phyloP scores from a whole-genome alignment of 2,329 filamentous ascomycete species.

The Curvularia lunata region DNA sequence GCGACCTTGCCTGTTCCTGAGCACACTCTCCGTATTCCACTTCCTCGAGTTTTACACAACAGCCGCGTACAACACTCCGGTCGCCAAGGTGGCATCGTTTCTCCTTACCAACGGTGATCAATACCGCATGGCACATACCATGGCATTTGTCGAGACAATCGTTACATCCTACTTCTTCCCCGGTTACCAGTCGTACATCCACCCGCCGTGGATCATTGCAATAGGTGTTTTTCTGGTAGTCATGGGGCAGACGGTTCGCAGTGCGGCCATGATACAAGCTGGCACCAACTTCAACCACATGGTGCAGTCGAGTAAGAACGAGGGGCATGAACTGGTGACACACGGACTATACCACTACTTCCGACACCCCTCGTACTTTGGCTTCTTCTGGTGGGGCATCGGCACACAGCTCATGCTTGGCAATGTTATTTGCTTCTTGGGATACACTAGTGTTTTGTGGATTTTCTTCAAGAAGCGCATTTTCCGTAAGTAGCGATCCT shows the following conservation, averaged over 20 bases:
- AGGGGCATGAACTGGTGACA: conserved; percentile 81
- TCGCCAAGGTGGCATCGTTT: conserved; percentile 76
- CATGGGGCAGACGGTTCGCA: conserved; percentile 76
- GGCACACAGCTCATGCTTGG: conserved; percentile 91
- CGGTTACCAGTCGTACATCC: conserved; percentile 51
- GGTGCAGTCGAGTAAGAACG: conserved; percentile 72
- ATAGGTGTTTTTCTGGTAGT: conserved; percentile 69
- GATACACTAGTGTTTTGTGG: conserved; percentile 79
- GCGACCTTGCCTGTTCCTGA: conserved; percentile 68
- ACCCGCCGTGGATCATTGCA: conserved; percentile 47
- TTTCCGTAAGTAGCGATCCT: conserved; percentile 56
- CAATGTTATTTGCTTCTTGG: conserved; percentile 78
- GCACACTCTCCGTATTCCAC: conserved; percentile 79
- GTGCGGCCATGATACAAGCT: conserved; percentile 86
- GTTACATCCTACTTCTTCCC: conserved; percentile 65
- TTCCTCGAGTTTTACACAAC: conserved; percentile 97
- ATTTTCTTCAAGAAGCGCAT: conserved; percentile 81
- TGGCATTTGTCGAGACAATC: conserved; percentile 76
- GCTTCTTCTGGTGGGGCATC: conserved; percentile 98
- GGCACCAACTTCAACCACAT: conserved; percentile 89
- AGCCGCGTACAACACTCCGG: conserved; percentile 78
- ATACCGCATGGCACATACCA: conserved; percentile 81
- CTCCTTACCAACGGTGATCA: conserved; percentile 84
- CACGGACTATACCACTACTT: conserved; percentile 76
- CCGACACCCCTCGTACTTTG: conserved; percentile 93